Percentiles rank a stretch among this genome's conserved stretches.
Evolutionary conservation across 2,329 filamentous ascomycete species (phyloP).

Genomic region (Penicillium verrucosum): DNA sequence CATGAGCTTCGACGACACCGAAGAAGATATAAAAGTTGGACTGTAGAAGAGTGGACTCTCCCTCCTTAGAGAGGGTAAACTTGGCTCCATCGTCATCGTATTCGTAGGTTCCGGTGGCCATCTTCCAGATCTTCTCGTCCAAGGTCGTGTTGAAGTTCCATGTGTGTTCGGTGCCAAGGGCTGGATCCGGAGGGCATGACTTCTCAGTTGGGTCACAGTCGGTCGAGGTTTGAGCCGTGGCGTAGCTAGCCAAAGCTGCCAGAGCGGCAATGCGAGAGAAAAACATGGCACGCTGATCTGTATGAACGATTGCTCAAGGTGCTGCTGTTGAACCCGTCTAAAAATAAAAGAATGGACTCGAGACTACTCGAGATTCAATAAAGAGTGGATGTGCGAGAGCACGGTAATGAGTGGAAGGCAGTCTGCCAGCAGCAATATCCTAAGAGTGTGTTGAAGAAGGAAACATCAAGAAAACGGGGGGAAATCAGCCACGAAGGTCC

Average conservation of each 20-base stretch:
- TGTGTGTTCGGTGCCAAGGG: conserved; percentile 60
- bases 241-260: conserved; percentile 28
- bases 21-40: conserved; percentile 85
- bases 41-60: conserved; percentile 74
- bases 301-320: not conserved
- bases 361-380: conserved; percentile 22
- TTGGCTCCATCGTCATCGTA: conserved; percentile 64
- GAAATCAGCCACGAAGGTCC: conserved; percentile 3
- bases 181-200: conserved; percentile 68
- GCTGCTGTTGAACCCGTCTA: conserved; percentile 2
- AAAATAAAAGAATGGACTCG: conserved; percentile 17
- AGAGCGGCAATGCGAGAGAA: conserved; percentile 28
- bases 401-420: conserved; percentile 22
- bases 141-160: conserved; percentile 64
- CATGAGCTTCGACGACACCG: conserved; percentile 70
- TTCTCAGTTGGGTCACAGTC: conserved; percentile 72
- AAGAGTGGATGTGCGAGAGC: conserved; percentile 33
- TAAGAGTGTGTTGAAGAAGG: not conserved
- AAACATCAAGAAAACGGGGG: conserved; percentile 4
- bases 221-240: conserved; percentile 68
- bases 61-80: conserved; percentile 67
- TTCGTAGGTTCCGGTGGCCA: conserved; percentile 62
- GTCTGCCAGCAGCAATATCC: conserved; percentile 18
- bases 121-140: conserved; percentile 63
- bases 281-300: conserved; percentile 22